Evolutionary conservation across 495 filamentous ascomycete species (phyloP).

Genomic region (Lophium mytilinum): DNA sequence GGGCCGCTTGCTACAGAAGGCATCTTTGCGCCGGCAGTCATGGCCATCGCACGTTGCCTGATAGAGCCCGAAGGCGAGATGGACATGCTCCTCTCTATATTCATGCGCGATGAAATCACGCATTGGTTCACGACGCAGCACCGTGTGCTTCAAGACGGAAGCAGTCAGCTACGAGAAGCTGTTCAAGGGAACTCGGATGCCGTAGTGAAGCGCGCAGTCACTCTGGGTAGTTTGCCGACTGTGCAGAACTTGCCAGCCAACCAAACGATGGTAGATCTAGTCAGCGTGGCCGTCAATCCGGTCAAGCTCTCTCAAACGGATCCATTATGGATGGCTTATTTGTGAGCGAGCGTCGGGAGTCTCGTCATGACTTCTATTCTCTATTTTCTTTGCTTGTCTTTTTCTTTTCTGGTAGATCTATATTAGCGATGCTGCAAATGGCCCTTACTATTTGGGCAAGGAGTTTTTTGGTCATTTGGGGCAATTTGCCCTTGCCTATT

Average conservation of each 20-base stretch:
- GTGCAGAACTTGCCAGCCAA: conserved; percentile 69
- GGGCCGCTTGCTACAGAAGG: conserved; percentile 92
- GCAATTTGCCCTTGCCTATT: no score
- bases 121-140: conserved; percentile 89
- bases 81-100: conserved; percentile 85
- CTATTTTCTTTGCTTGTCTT: no score
- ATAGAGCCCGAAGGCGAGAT: conserved; percentile 84
- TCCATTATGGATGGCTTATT: conserved; percentile 94
- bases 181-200: conserved; percentile 83
- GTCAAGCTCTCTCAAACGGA: conserved; percentile 75
- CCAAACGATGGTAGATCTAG: conserved; percentile 89
- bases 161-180: conserved; percentile 63
- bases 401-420: no score
- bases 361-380: no score
- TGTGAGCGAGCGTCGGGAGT: conserved; percentile 38
- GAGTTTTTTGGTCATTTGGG: no score
- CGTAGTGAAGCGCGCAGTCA: conserved; percentile 81
- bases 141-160: conserved; percentile 52
- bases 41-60: conserved; percentile 91
- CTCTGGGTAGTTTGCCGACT: conserved; percentile 56
- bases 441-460: no score
- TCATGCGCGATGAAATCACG: conserved; percentile 95
- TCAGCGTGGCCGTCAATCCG: conserved; percentile 78
- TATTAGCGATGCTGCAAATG: no score
- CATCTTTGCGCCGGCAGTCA: conserved; percentile 82